Conservation (phyloP, 2,329 filamentous ascomycete species). For the Aspergillus viridinutans region DNA sequence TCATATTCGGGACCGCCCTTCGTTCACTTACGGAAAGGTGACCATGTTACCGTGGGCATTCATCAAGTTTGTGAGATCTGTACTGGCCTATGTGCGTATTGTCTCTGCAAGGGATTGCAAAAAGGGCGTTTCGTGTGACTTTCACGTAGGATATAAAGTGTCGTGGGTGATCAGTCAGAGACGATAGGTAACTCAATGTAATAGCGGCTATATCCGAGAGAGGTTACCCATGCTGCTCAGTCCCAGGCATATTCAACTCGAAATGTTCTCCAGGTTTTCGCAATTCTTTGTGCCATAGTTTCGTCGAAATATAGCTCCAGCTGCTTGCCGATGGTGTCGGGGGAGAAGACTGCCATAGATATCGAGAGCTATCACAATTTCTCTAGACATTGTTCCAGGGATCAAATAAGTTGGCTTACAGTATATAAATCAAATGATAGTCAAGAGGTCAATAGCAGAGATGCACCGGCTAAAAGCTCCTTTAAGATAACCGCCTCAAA, state of each 20-base stretch:
- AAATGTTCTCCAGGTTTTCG: slow-evolving; percentile 61
- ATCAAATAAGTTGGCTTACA: not conserved
- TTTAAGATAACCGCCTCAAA: not conserved
- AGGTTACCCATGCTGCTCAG: slow-evolving; percentile 67
- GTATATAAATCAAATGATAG: not conserved
- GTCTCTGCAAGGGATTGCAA: slow-evolving; percentile 63
- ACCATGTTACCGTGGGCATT: slow-evolving; percentile 60
- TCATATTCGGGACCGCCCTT: slow-evolving; percentile 43
- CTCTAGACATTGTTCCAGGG: slow-evolving; percentile 6
- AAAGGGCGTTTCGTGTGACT: slow-evolving; percentile 60
- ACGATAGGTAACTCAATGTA: not conserved
- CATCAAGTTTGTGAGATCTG: slow-evolving; percentile 53
- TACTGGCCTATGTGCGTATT: slow-evolving; percentile 35
- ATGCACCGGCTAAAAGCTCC: not conserved
- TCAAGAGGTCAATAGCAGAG: not conserved
- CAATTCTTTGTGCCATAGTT: slow-evolving; percentile 54
- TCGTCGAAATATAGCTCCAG: slow-evolving; percentile 56
- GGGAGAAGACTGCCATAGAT: slow-evolving; percentile 72
- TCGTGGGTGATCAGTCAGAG: slow-evolving; percentile 30
- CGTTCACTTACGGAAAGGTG: slow-evolving; percentile 60
- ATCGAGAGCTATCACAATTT: slow-evolving; percentile 64
- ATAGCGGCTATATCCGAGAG: too few relatives aligned
- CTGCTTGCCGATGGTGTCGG: slow-evolving; percentile 61
- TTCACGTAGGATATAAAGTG: slow-evolving; percentile 62
- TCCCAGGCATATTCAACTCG: slow-evolving; percentile 75